Conservation (phyloP, 306 rosid genomes). For the Calophaca sinica region DNA sequence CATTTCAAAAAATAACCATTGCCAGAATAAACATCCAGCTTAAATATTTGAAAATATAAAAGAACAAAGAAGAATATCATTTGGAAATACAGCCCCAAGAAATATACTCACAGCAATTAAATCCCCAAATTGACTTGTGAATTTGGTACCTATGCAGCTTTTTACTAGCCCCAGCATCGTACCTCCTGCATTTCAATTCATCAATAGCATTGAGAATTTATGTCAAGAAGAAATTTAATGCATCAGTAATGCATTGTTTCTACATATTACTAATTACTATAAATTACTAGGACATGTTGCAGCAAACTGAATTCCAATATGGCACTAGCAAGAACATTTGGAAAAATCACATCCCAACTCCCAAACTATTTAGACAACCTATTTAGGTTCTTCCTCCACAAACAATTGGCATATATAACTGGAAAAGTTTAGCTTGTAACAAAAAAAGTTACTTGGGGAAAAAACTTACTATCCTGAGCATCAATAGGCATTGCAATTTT, state of each 20-base stretch:
- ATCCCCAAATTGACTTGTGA: constrained; percentile 95
- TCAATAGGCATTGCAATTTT: constrained; percentile 91
- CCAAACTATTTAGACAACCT: constrained; percentile 22
- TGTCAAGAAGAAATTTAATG: constrained; percentile 20
- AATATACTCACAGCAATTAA: constrained; percentile 86
- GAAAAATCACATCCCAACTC: constrained; percentile 33
- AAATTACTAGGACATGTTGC: not conserved
- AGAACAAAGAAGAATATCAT: not conserved
- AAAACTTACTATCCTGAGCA: constrained; percentile 82
- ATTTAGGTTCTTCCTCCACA: constrained; percentile 24
- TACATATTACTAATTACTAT: not conserved
- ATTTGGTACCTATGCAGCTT: constrained; percentile 97
- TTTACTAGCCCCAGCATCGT: constrained; percentile 89
- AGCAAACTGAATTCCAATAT: constrained; percentile 17
- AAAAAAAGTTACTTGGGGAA: not conserved
- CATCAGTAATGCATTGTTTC: not conserved
- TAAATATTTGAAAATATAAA: constrained; percentile 30
- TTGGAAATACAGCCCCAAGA: constrained; percentile 17
- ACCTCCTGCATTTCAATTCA: constrained; percentile 66
- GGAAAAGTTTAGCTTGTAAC: constrained; percentile 16
- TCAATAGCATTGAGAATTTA: constrained; percentile 36
- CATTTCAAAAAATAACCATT: constrained; percentile 32
- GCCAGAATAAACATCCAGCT: constrained; percentile 21
- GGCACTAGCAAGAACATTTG: not conserved
- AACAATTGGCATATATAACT: constrained; percentile 15